Base-by-base conservation (phyloP, 345 rosid species). In the Noccaea bulbosa region DNA sequence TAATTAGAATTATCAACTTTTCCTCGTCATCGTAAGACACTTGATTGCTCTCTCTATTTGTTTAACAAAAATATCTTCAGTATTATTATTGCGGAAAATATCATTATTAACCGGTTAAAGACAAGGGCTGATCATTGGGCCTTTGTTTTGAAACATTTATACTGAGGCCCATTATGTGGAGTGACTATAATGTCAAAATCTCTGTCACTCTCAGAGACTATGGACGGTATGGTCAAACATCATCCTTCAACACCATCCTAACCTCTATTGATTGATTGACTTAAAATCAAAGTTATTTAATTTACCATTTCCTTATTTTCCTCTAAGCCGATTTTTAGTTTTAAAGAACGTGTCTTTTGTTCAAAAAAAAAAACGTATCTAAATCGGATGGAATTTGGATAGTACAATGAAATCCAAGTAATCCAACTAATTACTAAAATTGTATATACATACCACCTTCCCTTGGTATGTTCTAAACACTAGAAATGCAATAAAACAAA, bases 261-360 rank as follows among this genome's bases (percentile, higher is more conserved):
- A 47, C 52, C 62, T 71, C 61, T 52, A 39, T 54, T 27, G 30
- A 48, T 73, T 73, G 77, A 49, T 73, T 73, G 41, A 41, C 77
- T 73, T 73, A 0, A 6, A 73, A 50, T 73, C 77, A 40, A 73
- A 73, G 72, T 65, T 1, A 56, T 32, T 56, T 17, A 6, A 24
- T 12, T 22, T 38, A 22, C 27, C 30, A 43, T 55, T 59, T 69
- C 8, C 16, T 40, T 67, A 20, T 32, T 41, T 41, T 41, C 11
- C 38, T 51, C 47, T 39, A 51, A 14, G 3, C 17, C 11, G 16
- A 35, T 3, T 24, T 32, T 57, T 37, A 27, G 24, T 24, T 32
- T 46, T 46, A 40, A 37, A 34, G 1, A 34, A 46, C 7, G 14
- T 22, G 10, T 6, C n/a, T n/a, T n/a, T n/a, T n/a, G n/a, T n/a